Percentiles rank a stretch among this genome's conserved stretches.
Evolutionary conservation across 2,329 filamentous ascomycete genomes (phyloP).

Genomic region (Penicillium digitatum): DNA sequence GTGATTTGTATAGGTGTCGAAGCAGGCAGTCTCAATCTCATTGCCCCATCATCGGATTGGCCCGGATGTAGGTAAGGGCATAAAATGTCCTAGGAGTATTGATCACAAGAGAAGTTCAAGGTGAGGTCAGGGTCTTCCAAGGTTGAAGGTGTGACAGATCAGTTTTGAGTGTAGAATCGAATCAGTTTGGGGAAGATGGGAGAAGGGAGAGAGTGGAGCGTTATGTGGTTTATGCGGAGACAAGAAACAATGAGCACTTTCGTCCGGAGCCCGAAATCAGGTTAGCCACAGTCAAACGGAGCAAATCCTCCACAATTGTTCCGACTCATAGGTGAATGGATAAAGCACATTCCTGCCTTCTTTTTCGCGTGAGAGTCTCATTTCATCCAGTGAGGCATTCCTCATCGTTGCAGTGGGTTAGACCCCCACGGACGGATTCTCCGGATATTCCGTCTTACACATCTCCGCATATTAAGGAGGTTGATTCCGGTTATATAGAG

Average conservation of each 20-base stretch:
- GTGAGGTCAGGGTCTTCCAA: not conserved
- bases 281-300: conserved; percentile 6
- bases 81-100: not conserved
- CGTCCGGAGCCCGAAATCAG: not conserved
- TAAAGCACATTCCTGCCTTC: conserved; percentile 1
- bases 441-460: conserved; percentile 16
- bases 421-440: conserved; percentile 16
- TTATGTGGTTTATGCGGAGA: conserved; percentile 22
- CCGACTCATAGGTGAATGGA: not conserved
- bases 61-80: not conserved
- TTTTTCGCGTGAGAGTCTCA: not conserved
- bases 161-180: not conserved
- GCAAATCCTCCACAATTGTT: conserved; percentile 7
- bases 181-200: conserved; percentile 19
- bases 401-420: conserved; percentile 10
- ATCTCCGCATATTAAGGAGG: conserved; percentile 9
- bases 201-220: conserved; percentile 18
- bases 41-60: conserved; percentile 17
- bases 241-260: not conserved
- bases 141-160: not conserved
- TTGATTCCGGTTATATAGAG: not conserved
- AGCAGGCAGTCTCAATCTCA: conserved; percentile 15
- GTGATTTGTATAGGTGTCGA: conserved; percentile 11
- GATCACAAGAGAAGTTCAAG: not conserved
- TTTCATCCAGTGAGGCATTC: not conserved